Base-by-base conservation (phyloP, 331 rosid species). In the Malus hybrid region DNA sequence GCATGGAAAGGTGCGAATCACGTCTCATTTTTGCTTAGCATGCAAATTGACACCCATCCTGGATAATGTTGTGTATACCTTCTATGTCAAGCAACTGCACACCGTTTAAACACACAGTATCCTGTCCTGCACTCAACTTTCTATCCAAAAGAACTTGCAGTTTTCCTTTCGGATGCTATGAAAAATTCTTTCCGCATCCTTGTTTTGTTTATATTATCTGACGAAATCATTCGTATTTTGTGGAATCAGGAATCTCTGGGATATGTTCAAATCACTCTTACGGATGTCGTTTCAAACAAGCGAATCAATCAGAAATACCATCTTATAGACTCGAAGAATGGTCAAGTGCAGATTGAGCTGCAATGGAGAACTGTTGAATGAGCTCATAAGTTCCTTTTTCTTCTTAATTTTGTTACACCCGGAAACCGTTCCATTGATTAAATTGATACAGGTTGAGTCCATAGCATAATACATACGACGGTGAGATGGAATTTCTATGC, bases 261-360 rank as follows among this genome's bases (percentile, higher is more conserved):
- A 33, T 94, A 94, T 19, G 79, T 77, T 1, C 89, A 90, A 68
- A 90, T 90, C 66, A 64, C 42, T 87, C 96, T 94, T 56, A 73
- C 83, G 0, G 97, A 93, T 16, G 96, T 91, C 15, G 87, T 91
- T 66, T 1, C 88, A 10, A 93, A 93, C 86, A 91, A 86, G 76
- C 79, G 96, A 39, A 91, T 90, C 57, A 93, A 93, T 59, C 97
- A 93, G 79, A 93, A 77, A 71, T 83, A 82, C 67, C 94, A 93
- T 81, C 96, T 91, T 65, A 93, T 93, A 76, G 97, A 93, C 85
- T 93, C 98, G 2, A 93, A 87, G 81, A 93, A 93, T 71, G 98
- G 98, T 29, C 86, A 86, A 60, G 55, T 93, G 73, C 98, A 91
- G 34, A 80, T 91, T 27, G 98, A 94, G 92, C 69, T 94, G 69